Percentiles rank a stretch among this genome's conserved stretches.
phyloP scores from a whole-genome alignment of 148 eudicot species.

The Chenopodium formosanum region DNA sequence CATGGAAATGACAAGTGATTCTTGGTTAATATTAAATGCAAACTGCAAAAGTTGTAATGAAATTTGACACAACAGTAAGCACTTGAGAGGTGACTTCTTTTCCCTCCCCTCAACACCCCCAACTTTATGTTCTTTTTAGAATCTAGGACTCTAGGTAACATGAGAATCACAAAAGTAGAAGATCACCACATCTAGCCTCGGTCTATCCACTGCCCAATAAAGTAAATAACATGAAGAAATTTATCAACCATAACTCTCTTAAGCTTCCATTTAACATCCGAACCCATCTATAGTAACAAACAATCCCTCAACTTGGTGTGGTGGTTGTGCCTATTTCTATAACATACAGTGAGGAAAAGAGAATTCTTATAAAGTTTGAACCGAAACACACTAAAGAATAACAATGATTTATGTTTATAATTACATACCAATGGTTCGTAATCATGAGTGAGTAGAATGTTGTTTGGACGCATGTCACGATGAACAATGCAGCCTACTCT shows the following conservation, averaged over 20 bases:
- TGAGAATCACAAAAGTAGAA: background rate
- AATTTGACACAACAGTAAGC: background rate
- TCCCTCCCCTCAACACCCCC: background rate
- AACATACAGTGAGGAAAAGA: background rate
- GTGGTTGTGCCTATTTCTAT: background rate
- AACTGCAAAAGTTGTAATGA: background rate
- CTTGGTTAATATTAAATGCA: background rate
- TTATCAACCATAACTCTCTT: background rate
- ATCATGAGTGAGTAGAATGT: conserved; percentile 74
- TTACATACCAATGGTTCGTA: conserved; percentile 60
- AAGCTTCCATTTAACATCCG: no score
- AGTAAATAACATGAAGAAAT: background rate
- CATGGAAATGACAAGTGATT: background rate
- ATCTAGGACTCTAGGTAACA: background rate
- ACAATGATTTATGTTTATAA: background rate
- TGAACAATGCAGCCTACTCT: conserved; percentile 82
- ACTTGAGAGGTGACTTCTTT: background rate
- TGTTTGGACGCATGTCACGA: conserved; percentile 79
- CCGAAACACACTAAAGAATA: background rate
- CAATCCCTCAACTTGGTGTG: background rate
- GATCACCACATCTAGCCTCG: background rate
- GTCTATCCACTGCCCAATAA: background rate
- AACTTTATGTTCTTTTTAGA: background rate
- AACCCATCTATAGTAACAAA: background rate
- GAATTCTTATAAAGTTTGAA: background rate